Evolutionary conservation across 805 yeast species (phyloP), one percentile per base, ranked within the genome.

Genomic region (Monosporozyma aerobia): DNA sequence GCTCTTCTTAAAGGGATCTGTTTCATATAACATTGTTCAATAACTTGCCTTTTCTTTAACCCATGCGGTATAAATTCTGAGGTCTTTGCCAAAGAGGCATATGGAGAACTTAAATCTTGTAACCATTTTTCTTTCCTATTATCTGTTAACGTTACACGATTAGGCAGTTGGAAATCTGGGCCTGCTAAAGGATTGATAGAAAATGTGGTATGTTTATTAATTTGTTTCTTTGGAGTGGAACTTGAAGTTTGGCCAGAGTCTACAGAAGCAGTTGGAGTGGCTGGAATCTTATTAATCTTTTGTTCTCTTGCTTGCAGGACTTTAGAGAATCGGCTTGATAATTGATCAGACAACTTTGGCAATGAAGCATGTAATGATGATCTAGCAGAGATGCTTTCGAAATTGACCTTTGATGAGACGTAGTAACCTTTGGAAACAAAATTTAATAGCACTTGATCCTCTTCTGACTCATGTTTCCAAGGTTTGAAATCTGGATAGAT

Each of bases 31-130:
- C 95, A 77, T 55, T 83, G 87, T 56, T 90, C 97, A 3, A 92
- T 64, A 19, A 92, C 72, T 1, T 77, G 75, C 57, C 81, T 80
- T 63, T 87, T 86, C 57, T 90, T 74, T 23, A 90, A 79, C 0
- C 97, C 97, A 65, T 92, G 97, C 0, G 99, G 98, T 7, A 92
- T 78, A 19, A 90, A 87, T 51, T 87, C 75, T 2, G 94, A 78
- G 3, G 90, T 77, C 54, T 78, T 79, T 44, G 78, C 74, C 48
- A 92, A 71, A 0, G 96, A 86, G 0, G 84, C 75, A 19, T 73
- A 69, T 0, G 85, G 77, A 50, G 85, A 76, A 3, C 94, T 87
- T 50, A 92, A 73, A 61, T 89, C 95, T 50, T 77, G 77, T 47
- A 92, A 72, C 99, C 99, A 92, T 2, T 82, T 73, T 55, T 88